phyloP scores from a whole-genome alignment of 192 early-diverging fungal species.

The Dissophora globulifera region DNA sequence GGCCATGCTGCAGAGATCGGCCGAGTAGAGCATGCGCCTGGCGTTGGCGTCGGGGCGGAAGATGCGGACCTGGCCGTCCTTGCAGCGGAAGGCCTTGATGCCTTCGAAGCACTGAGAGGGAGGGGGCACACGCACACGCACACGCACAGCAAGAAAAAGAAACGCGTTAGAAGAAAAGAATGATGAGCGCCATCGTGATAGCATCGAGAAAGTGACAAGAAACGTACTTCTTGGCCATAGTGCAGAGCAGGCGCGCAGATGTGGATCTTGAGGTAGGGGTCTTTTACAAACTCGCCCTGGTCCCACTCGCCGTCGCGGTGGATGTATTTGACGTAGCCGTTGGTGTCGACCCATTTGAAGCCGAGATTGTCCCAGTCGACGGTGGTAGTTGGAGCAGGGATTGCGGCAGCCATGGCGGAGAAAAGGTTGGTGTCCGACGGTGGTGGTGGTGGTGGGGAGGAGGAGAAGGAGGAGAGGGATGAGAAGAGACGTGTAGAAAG shows the following conservation, averaged over 20 bases:
- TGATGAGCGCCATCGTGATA: too few relatives aligned
- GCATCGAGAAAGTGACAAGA: too few relatives aligned
- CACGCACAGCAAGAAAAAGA: not conserved
- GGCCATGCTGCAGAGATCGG: conserved; percentile 68
- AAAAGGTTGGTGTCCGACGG: not conserved
- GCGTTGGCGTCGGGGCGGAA: conserved; percentile 81
- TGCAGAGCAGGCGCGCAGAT: conserved; percentile 73
- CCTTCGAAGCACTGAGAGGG: conserved; percentile 86
- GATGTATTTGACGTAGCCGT: conserved; percentile 71
- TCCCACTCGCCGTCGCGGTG: conserved; percentile 73
- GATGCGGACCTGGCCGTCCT: conserved; percentile 73
- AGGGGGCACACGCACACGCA: too few relatives aligned
- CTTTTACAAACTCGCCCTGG: conserved; percentile 62
- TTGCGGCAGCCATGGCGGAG: conserved; percentile 9
- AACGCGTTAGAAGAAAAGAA: not conserved
- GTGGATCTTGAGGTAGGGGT: conserved; percentile 69
- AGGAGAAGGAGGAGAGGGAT: not conserved
- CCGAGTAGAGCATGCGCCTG: conserved; percentile 64
- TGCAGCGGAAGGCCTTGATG: conserved; percentile 79
- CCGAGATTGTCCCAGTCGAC: conserved; percentile 76
- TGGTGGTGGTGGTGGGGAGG: not conserved
- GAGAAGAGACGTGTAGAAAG: too few relatives aligned
- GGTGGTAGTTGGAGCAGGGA: conserved; percentile 47
- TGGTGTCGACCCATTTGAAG: conserved; percentile 72
- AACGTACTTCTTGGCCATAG: conserved; percentile 80